Evolutionary conservation across 1,284 basidiomycete species (phyloP), one percentile per base, ranked within the genome.

Genomic region (Microbotryomycetes sp.): DNA sequence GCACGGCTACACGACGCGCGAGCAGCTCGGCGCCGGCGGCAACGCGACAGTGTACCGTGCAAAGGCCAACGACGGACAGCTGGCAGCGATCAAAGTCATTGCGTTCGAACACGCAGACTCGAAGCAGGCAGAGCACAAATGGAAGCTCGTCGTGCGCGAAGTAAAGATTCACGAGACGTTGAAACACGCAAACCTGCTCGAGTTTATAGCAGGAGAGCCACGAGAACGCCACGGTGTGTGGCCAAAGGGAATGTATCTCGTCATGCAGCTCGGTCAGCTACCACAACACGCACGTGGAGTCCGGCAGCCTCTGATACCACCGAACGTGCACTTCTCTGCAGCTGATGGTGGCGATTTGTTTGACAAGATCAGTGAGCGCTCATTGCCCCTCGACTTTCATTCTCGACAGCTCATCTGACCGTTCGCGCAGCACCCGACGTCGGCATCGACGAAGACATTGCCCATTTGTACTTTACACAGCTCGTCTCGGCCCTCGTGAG

Each of bases 261-360:
- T 97, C 27, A 78, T 98, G 66, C 94, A 97, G 75, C 35, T 68
- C n/a, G 66, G 66, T 67, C n/a, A 51, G 66, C 5, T 15, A 5
- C 4, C 24, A 3, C 31, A 13, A 29, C 1, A 2, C 11, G 24
- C 49, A 3, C 13, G 3, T 24, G 15, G 6, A 21, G 5, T 18
- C 41, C 41, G 46, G 15, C 41, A 3, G 31, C 53, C 46, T n/a
- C n/a, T n/a, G n/a, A n/a, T n/a, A n/a, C n/a, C n/a, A n/a, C n/a
- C n/a, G n/a, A n/a, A n/a, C n/a, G n/a, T n/a, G n/a, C n/a, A n/a
- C n/a, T n/a, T 18, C n/a, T 2, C 18, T 23, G 79, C 94, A 46
- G 94, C 93, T 0, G 86, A 86, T 1, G 93, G 92, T 49, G 94
- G 96, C 0, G 94, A 98, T 75, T 77, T 98, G 46, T 98, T 98